Base-by-base conservation (phyloP, 768 basidiomycete genomes). In the Pisolithus tinctorius region DNA sequence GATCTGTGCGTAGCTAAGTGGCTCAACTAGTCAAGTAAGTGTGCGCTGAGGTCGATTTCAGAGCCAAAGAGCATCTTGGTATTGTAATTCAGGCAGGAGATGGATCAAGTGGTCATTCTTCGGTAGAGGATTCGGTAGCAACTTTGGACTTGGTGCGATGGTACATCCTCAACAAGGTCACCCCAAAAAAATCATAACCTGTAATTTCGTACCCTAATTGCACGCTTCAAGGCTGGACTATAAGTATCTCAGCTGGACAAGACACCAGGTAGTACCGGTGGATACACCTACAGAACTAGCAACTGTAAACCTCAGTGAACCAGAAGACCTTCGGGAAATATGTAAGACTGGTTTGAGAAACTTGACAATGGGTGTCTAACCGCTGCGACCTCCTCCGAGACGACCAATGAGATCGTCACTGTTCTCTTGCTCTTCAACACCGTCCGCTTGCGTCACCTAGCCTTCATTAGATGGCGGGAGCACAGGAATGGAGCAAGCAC, bases 81-180 rank as follows among this genome's bases (percentile, higher is more conserved):
- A 78, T 78, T 55, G 75, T 78, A 51, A 97, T 99, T 50, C 95
- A 99, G 65, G 77, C 79, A 10, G 88, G 87, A 25, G 88, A 77
- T 29, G 81, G 80, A 6, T 76, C 79, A 11, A 74, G 75, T 6
- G 94, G 94, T 2, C 95, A 98, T 71, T 91, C 88, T 45, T 93
- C 92, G 0, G 73, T 89, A 1, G 93, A 94, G 66, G 95, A 98
- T 69, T 91, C 93, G 1, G 68, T 81, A 23, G 88, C 92, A 1
- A 91, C 95, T 1, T 74, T 98, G 38, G 87, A 98, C 60, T 80
- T 95, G 17, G 84, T 97, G 20, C 77, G 85, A 54, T 93, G 86
- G 84, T 81, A 84, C 66, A 71, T 94, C 45, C 65, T 85, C 55
- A 83, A 90, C 63, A 72, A 49, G 79, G 74, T 49, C 61, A 55